Base-by-base conservation (phyloP, 306 rosid species). In the Dryas octopetala region DNA sequence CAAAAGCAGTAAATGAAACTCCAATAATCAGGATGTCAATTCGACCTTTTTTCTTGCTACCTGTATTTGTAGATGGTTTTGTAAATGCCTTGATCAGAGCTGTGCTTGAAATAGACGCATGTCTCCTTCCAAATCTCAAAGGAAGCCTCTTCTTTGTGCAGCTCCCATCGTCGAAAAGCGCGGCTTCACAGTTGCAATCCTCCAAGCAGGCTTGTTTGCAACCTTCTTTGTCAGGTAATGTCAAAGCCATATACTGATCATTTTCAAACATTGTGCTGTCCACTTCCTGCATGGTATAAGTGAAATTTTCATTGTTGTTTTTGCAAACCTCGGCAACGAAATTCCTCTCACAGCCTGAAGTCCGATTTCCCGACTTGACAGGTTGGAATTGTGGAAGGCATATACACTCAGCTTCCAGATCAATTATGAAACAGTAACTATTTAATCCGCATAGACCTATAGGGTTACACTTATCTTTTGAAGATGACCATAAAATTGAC, bases 81-180 rank as follows among this genome's bases (percentile, higher is more conserved):
- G 4, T 67, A 19, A 50, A 4, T 8, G 6, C 78, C 75, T 82
- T 82, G 77, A 82, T 48, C 46, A 78, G n/a, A 60, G 75, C 74
- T 3, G 12, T 16, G 46, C 11, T 55, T 46, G 79, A 45, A 47
- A 19, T 19, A 19, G 23, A 19, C 23, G 23, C 23, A 19, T 19
- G 23, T 19, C 23, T 19, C 23, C 23, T 19, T 19, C 23, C 23
- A 19, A 19, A 19, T 19, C 23, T 19, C 23, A 19, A 19, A 19
- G 23, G 23, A 19, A 19, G 23, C 23, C 23, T n/a, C n/a, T n/a
- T n/a, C n/a, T n/a, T n/a, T n/a, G n/a, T n/a, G n/a, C n/a, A n/a
- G n/a, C n/a, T n/a, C 0, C 23, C 23, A 19, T 19, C 0, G 23
- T 19, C 23, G 23, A 19, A 19, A 19, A 19, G 23, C 23, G 23